A percentile compares a stretch with the other conserved stretches of the same genome.
Evolutionary conservation across 768 basidiomycete genomes (phyloP).

Genomic region (Gautieria morchelliformis): DNA sequence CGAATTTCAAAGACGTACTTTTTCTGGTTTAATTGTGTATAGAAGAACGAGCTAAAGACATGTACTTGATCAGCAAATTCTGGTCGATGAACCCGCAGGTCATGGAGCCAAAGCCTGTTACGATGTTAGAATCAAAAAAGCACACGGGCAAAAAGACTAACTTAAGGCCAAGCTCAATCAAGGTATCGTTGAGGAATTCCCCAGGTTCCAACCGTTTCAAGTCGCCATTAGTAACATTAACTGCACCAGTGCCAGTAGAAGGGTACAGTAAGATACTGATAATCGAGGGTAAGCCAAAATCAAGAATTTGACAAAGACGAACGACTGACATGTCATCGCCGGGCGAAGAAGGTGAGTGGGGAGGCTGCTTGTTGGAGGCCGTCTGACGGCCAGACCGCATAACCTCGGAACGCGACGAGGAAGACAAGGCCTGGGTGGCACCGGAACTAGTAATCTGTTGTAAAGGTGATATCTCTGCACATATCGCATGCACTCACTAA

Average conservation of each 20-base stretch:
- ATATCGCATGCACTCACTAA: neutral
- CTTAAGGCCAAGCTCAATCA: conserved; percentile 96
- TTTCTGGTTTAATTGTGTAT: conserved; percentile 80
- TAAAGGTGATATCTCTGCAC: neutral
- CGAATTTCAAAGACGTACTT: conserved; percentile 30
- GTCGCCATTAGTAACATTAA: conserved; percentile 78
- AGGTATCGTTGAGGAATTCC: conserved; percentile 90
- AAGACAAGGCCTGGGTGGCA: neutral
- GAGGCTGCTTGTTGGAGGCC: neutral
- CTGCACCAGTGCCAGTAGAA: conserved; percentile 54
- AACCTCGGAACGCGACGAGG: neutral
- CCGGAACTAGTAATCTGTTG: neutral
- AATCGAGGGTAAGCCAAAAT: neutral
- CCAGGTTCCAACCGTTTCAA: conserved; percentile 60
- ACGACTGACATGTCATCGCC: neutral
- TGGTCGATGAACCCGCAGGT: conserved; percentile 44
- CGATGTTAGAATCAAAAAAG: conserved; percentile 4
- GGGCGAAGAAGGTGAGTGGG: neutral
- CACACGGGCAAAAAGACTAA: conserved; percentile 27
- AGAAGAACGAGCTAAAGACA: conserved; percentile 97
- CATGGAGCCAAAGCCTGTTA: conserved; percentile 58
- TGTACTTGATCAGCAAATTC: conserved; percentile 66
- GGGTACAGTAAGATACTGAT: conserved; percentile 72
- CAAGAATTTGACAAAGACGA: neutral
- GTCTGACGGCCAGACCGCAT: neutral